Conservation (phyloP, 2,329 filamentous ascomycete species). For the Botrytis medusae region DNA sequence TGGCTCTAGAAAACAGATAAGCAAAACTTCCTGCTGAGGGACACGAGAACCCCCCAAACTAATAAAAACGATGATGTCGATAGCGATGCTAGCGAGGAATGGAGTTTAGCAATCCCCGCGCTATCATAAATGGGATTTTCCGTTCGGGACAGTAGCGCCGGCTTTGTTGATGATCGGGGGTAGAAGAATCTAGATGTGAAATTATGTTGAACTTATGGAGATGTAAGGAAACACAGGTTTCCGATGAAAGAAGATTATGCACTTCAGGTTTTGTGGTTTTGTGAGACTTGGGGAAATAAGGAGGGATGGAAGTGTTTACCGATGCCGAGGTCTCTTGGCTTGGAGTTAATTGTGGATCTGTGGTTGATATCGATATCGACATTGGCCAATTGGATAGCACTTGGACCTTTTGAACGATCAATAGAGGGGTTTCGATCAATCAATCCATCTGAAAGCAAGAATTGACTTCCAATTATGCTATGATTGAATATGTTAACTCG, state of each 20-base stretch:
- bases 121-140: not conserved
- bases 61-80: constrained; percentile 3
- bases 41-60: not conserved
- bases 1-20: not conserved
- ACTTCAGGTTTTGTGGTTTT: not conserved
- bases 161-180: not conserved
- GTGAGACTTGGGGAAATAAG: not conserved
- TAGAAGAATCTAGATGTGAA: not conserved
- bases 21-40: not conserved
- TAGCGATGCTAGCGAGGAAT: not conserved
- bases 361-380: not conserved
- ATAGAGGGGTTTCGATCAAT: not conserved
- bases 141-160: not conserved
- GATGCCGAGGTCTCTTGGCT: not conserved
- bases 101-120: not conserved
- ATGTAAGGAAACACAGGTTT: not conserved
- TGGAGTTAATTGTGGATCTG: not conserved
- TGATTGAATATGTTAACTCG: not conserved
- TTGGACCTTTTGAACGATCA: not conserved
- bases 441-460: not conserved
- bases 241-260: not conserved
- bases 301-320: not conserved
- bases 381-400: not conserved
- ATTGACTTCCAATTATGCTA: not conserved
- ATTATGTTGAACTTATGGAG: too few species aligned